Evolutionary conservation across 1,139 yeast genomes (phyloP).

Genomic region (Cylindricascospora bacillispora): DNA sequence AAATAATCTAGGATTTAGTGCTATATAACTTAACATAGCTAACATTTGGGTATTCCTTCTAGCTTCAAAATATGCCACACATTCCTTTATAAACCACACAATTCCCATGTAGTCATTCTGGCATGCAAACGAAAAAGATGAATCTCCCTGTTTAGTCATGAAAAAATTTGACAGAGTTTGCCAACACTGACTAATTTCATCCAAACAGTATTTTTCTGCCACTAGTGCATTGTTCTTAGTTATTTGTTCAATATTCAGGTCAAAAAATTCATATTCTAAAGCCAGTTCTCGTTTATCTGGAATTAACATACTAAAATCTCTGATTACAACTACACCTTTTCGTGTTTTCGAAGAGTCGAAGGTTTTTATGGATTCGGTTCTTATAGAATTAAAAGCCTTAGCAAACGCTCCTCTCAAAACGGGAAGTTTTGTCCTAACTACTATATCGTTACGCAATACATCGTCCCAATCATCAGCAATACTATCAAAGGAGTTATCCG

Average conservation of each 20-base stretch:
- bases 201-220: slow-evolving; percentile 50
- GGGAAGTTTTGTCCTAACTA: slow-evolving; percentile 26
- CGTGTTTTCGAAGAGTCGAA: slow-evolving; percentile 16
- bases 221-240: slow-evolving; percentile 63
- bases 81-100: slow-evolving; percentile 53
- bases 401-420: slow-evolving; percentile 16
- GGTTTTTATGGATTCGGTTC: slow-evolving; percentile 20
- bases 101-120: slow-evolving; percentile 74
- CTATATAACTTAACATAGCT: slow-evolving; percentile 72
- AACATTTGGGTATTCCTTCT: slow-evolving; percentile 73
- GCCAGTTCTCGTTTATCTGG: slow-evolving; percentile 76
- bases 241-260: slow-evolving; percentile 50
- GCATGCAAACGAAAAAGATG: slow-evolving; percentile 45
- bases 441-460: slow-evolving; percentile 27
- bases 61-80: slow-evolving; percentile 53
- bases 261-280: slow-evolving; percentile 56
- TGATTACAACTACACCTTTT: slow-evolving; percentile 46
- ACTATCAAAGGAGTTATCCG: slow-evolving; percentile 26
- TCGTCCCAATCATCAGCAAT: slow-evolving; percentile 32
- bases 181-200: slow-evolving; percentile 71
- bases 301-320: slow-evolving; percentile 56
- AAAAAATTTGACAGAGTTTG: slow-evolving; percentile 34
- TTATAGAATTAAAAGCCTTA: slow-evolving; percentile 15
- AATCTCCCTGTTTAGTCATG: slow-evolving; percentile 15
- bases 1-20: slow-evolving; percentile 11